Base-by-base conservation (phyloP, 805 yeast species). In the Candida ovalis region DNA sequence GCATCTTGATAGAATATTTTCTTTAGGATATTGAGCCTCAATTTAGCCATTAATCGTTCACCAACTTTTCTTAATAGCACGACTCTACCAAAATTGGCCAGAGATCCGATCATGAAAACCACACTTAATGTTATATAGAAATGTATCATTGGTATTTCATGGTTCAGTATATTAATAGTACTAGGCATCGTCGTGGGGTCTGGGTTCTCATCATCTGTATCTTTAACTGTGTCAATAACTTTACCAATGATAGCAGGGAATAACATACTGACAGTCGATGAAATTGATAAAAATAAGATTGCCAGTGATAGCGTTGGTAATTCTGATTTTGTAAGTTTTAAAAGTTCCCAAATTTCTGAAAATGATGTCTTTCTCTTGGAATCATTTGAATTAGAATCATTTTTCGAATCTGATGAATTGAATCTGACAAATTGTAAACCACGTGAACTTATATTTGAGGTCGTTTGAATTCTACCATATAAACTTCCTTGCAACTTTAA, bases 161-260 rank as follows among this genome's bases (percentile, higher is more conserved):
- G 76, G 15, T 54, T 52, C 10, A 62, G 33, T 6, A 63, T 40
- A 4, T 56, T 55, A n/a, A 63, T 61, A 2, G 56, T 57, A 12
- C 49, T 47, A 4, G 42, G 39, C 32, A 38, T 10, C 3, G 25
- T 7, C 8, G 19, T 19, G 15, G 60, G 43, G 24, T 42, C 54
- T 10, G 49, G 52, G 18, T 46, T 62, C 32, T 56, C 56, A 38
- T 48, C 47, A 44, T 47, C 55, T 2, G 55, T 62, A 3, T 66
- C 69, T 44, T 69, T 76, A 4, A 86, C 82, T 2, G 83, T 77
- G 64, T 91, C 98, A 19, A 92, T 76, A 43, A 91, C 82, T 59
- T 86, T 86, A 28, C 98, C 98, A 48, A 92, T 86, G 22, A 88
- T 74, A 40, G 84, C 71, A 7, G 98, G 98, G 39, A 92, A 72